phyloP scores from a whole-genome alignment of 2,329 filamentous ascomycete species.

The Dothideomycetes sp. region DNA sequence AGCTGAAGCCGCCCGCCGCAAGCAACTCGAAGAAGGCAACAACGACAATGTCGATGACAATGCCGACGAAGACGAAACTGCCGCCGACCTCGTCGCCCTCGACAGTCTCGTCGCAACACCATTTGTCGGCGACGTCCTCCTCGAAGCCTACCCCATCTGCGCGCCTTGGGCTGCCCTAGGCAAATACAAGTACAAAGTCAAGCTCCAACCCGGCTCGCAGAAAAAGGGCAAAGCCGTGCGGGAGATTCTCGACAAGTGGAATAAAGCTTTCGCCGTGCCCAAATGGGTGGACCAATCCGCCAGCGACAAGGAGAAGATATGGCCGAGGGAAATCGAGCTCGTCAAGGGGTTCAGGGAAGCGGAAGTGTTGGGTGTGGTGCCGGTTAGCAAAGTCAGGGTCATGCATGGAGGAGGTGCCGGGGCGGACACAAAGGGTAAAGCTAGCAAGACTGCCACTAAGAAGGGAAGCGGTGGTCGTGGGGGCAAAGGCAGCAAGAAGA shows the following conservation, averaged over 20 bases:
- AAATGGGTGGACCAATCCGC: conserved; percentile 33
- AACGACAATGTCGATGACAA: conserved; percentile 20
- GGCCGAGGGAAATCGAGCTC: conserved; percentile 76
- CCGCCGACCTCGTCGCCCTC: conserved; percentile 42
- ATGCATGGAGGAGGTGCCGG: conserved; percentile 55
- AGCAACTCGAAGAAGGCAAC: conserved; percentile 46
- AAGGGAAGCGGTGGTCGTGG: conserved; percentile 6
- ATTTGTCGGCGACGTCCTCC: conserved; percentile 69
- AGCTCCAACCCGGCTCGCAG: conserved; percentile 76
- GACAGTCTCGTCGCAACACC: conserved; percentile 70
- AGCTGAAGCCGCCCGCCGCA: conserved; percentile 56
- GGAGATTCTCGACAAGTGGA: conserved; percentile 79
- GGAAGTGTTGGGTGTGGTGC: conserved; percentile 70
- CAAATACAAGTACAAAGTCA: conserved; percentile 85
- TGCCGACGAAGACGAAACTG: conserved; percentile 21
- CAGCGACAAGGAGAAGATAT: conserved; percentile 59
- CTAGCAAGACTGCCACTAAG: conserved; percentile 19
- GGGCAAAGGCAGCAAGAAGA: background rate
- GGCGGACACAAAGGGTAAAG: conserved; percentile 21
- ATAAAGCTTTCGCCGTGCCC: conserved; percentile 46
- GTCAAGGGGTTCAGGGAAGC: conserved; percentile 70
- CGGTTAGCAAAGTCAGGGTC: conserved; percentile 68
- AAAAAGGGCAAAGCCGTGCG: conserved; percentile 95
- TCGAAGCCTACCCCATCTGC: conserved; percentile 52
- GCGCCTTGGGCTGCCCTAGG: conserved; percentile 52